Evolutionary conservation across 2,329 filamentous ascomycete species (phyloP).

Genomic region (Colletotrichum chrysophilum): DNA sequence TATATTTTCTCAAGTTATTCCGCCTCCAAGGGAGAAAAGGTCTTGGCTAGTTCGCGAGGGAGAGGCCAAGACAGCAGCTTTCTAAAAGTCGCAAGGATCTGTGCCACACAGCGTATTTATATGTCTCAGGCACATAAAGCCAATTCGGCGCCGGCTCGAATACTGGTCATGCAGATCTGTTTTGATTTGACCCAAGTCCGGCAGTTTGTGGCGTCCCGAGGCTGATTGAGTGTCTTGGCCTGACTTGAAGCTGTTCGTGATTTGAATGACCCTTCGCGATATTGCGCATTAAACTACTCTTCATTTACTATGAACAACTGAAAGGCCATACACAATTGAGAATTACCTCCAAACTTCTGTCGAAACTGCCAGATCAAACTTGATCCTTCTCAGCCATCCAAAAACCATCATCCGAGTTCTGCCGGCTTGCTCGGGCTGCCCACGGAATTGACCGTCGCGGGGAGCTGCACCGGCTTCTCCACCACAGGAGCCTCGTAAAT

Average conservation of each 20-base stretch:
- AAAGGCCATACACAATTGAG: background rate
- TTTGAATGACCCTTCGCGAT: background rate
- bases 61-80: background rate
- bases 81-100: background rate
- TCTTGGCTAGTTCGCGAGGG: background rate
- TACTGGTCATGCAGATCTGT: background rate
- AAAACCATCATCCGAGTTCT: background rate
- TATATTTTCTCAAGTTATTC: background rate
- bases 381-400: background rate
- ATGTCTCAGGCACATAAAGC: background rate
- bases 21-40: background rate
- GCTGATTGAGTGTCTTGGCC: background rate
- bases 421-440: constrained; percentile 6
- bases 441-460: background rate
- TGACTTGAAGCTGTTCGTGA: background rate
- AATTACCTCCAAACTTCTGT: background rate
- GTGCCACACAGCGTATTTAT: background rate
- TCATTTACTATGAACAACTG: background rate
- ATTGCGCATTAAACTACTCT: background rate
- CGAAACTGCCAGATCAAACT: background rate
- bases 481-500: background rate
- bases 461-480: background rate
- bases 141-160: background rate
- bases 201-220: background rate
- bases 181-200: background rate